These are phyloP conservation scores for Flagelloscypha sp. DNA, from an alignment of 768 basidiomycete genomes.

Conservation along the genomic window DNA sequence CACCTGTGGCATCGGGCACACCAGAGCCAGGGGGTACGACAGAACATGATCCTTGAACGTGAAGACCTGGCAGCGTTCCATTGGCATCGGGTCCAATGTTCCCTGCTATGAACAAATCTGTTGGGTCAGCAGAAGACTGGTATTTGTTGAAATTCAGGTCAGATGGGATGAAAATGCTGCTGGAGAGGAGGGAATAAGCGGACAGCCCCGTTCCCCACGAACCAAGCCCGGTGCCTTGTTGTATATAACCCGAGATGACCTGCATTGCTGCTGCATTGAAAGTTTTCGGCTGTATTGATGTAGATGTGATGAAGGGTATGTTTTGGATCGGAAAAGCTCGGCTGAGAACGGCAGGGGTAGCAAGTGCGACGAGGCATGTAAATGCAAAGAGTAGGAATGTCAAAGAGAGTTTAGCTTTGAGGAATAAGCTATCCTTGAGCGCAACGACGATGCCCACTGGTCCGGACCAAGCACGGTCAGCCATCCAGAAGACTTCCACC, in stretches of 20 bases:
- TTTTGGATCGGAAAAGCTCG: conserved; percentile 12
- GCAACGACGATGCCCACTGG: conserved; percentile 10
- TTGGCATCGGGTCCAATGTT: conserved; percentile 7
- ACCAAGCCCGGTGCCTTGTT: conserved; percentile 10
- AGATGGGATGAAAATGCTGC: conserved; percentile 9
- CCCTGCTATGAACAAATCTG: conserved; percentile 12
- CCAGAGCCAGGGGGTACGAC: conserved; percentile 3
- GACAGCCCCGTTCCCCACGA: conserved; percentile 12
- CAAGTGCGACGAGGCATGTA: conserved; percentile 12
- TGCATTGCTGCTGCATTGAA: conserved; percentile 3
- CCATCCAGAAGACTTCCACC: conserved; percentile 16
- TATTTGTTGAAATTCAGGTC: neutral
- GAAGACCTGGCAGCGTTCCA: conserved; percentile 12
- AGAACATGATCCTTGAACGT: conserved; percentile 11
- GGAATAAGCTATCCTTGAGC: conserved; percentile 3
- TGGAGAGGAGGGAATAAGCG: conserved; percentile 9
- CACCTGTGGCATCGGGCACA: conserved; percentile 1
- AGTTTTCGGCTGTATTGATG: conserved; percentile 8
- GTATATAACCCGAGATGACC: conserved; percentile 11
- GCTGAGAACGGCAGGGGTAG: conserved; percentile 12
- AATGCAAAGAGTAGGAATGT: conserved; percentile 12
- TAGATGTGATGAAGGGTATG: conserved; percentile 5
- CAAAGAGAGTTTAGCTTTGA: conserved; percentile 8
- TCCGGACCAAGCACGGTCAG: conserved; percentile 12
- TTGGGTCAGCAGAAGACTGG: conserved; percentile 5